These are phyloP conservation scores for Rheum nobile DNA, from an alignment of 148 eudicot genomes.

Conservation along the genomic window DNA sequence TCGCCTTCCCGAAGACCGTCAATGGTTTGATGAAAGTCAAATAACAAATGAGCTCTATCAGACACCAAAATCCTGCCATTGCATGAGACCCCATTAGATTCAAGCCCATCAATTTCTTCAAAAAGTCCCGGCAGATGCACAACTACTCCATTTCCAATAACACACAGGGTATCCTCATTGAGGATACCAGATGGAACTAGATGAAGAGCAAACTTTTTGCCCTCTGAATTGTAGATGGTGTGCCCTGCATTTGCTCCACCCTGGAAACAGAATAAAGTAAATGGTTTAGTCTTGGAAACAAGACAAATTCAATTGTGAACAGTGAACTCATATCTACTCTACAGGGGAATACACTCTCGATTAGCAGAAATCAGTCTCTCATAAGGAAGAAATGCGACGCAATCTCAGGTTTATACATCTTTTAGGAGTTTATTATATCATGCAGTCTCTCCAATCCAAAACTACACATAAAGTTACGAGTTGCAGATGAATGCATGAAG, in stretches of 20 bases:
- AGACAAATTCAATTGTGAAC: not conserved
- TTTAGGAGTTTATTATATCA: not conserved
- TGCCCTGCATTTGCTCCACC: conserved; percentile 99
- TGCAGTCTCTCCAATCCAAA: too few relatives aligned
- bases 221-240: conserved; percentile 88
- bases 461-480: too few relatives aligned
- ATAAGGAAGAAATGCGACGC: not conserved
- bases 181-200: conserved; percentile 96
- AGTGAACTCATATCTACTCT: too few relatives aligned
- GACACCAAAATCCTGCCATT: conserved; percentile 82
- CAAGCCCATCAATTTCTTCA: conserved; percentile 78
- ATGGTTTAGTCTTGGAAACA: not conserved
- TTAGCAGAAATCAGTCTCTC: not conserved
- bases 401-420: not conserved
- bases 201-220: conserved; percentile 92
- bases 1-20: conserved; percentile 91
- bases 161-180: conserved; percentile 72
- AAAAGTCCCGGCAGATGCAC: conserved; percentile 85
- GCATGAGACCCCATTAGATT: conserved; percentile 81
- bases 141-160: conserved; percentile 92
- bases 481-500: too few relatives aligned
- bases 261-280: conserved; percentile 20
- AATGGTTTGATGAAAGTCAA: conserved; percentile 75
- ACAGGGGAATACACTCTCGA: too few relatives aligned
- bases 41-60: conserved; percentile 87